Evolutionary conservation across 2,329 filamentous ascomycete genomes (phyloP), one percentile per base, ranked within the genome.

Genomic region (Penicillium sp.): DNA sequence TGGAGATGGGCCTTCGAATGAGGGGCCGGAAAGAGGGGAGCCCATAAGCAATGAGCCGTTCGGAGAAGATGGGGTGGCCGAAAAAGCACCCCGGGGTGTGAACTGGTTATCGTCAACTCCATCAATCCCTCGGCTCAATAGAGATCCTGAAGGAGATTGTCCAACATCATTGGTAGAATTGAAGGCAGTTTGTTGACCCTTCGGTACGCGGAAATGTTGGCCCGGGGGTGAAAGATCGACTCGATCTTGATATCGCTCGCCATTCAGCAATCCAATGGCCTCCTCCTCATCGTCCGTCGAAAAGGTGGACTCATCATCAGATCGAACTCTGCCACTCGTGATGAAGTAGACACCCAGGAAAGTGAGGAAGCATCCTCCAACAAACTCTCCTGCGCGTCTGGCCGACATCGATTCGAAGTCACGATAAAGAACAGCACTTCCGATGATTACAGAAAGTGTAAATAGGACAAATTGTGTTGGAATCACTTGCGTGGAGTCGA

Each of bases 321-420:
- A 75, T 12, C 72, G 75, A 44, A 82, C 77, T 60, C 92, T 82
- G 47, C 91, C 91, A 64, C 89, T 96, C 1, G 94, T 97, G 66
- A 99, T 97, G 60, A 97, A 83, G 73, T 94, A 97, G n/a, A 99
- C 94, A 8, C 94, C 94, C 53, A 93, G 86, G 71, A 99, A 99
- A 1, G 94, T 99, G 58, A 99, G 75, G 4, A 90, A 79, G 72
- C 94, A 99, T 30, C 94, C 94, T 18, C 90, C 90, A 10, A 96
- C 76, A 66, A 99, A 99, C 64, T 96, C 96, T 50, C 78, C 76
- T 2, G 90, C 89, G 64, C 90, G 89, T 41, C 85, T 80, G 24
- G 80, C 74, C 0, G 86, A 89, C 7, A 90, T 89, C 34, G 88
- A 86, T 70, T 97, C 90, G 65, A 99, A 99, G 70, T 99, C 94